Conservation (phyloP, 345 rosid genomes). For the Eucalyptus tenuipes region DNA sequence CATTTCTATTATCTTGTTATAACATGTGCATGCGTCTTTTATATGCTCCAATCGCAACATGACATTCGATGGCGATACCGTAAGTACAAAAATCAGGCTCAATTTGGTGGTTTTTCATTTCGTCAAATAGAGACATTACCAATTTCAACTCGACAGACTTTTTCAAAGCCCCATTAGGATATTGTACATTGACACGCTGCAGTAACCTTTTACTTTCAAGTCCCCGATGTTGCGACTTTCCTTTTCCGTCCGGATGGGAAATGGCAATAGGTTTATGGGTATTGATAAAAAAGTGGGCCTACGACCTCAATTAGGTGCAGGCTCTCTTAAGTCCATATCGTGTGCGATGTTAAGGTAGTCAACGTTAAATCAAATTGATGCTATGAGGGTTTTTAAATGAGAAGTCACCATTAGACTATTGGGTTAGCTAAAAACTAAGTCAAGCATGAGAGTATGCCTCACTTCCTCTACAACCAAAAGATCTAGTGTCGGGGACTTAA, state of each 20-base stretch:
- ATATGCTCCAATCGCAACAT: constrained; percentile 35
- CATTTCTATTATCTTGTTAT: constrained; percentile 66
- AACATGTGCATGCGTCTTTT: constrained; percentile 49
- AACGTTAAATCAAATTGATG: too few species aligned
- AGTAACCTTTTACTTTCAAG: constrained; percentile 48
- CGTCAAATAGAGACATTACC: constrained; percentile 45
- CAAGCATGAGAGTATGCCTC: too few species aligned
- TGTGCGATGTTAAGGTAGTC: too few species aligned
- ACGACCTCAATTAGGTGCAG: too few species aligned
- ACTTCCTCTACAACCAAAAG: too few species aligned
- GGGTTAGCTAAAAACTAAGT: too few species aligned
- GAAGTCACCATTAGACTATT: rapidly evolving
- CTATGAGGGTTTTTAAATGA: too few species aligned
- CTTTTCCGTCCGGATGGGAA: rapidly evolving
- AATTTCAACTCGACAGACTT: constrained; percentile 34
- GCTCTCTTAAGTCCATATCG: too few species aligned
- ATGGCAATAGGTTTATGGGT: too few species aligned
- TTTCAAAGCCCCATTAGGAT: constrained; percentile 48
- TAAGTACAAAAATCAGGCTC: constrained; percentile 42
- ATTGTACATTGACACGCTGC: constrained; percentile 35
- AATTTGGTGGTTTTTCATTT: constrained; percentile 28
- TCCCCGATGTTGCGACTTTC: neutral
- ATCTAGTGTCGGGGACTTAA: too few species aligned
- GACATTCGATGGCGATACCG: constrained; percentile 43
- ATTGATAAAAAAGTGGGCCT: too few species aligned